Conservation (phyloP, 2,329 filamentous ascomycete genomes). For the Fusarium pseudocircinatum region DNA sequence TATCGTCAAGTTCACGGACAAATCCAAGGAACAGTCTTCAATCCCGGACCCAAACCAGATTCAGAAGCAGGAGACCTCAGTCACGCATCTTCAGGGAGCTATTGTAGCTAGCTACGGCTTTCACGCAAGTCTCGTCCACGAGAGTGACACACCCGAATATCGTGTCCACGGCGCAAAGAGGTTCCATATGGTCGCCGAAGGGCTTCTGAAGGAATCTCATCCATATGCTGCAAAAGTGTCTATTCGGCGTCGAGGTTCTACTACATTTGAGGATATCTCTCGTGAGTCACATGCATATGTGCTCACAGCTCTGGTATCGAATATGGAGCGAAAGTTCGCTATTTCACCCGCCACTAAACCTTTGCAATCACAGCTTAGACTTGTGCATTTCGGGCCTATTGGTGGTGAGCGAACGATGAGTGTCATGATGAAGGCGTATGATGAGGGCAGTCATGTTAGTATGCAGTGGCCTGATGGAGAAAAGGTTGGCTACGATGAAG, state of each 20-base stretch:
- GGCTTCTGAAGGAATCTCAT: constrained; percentile 70
- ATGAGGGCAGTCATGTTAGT: constrained; percentile 64
- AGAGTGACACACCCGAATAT: constrained; percentile 87
- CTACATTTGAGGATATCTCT: constrained; percentile 41
- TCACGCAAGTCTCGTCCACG: constrained; percentile 87
- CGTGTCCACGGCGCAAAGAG: constrained; percentile 79
- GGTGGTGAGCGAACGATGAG: constrained; percentile 75
- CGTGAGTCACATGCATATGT: constrained; percentile 75
- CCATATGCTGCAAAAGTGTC: constrained; percentile 59
- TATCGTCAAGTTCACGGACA: constrained; percentile 53
- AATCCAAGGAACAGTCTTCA: background rate
- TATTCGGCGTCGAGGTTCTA: constrained; percentile 37
- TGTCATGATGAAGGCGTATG: constrained; percentile 75
- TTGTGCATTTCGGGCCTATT: constrained; percentile 79
- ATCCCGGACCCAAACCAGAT: constrained; percentile 17
- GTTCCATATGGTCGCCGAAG: constrained; percentile 85
- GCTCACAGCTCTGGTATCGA: constrained; percentile 78
- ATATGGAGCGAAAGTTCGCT: constrained; percentile 81
- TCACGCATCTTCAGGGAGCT: constrained; percentile 70
- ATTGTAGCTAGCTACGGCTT: constrained; percentile 92
- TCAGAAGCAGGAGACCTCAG: constrained; percentile 45
- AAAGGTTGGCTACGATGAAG: constrained; percentile 75
- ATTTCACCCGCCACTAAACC: constrained; percentile 80
- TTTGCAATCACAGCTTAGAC: constrained; percentile 73
- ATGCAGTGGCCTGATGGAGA: constrained; percentile 64